Base-by-base conservation (phyloP, 805 yeast genomes). In the Wickerhamiella bombiphila region DNA sequence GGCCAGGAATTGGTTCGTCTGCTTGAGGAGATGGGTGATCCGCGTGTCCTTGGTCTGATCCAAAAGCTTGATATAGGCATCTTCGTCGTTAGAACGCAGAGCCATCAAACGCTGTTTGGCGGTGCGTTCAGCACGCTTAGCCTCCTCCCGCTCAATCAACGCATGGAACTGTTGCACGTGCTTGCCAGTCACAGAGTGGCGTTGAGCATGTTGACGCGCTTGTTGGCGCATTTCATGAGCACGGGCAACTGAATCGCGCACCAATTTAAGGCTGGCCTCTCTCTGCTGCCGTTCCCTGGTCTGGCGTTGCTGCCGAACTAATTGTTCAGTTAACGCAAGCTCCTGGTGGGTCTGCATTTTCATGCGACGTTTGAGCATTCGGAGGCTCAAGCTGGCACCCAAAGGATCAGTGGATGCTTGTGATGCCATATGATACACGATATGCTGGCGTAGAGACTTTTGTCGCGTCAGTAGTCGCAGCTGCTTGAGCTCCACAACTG, bases 81-180 rank as follows among this genome's bases (percentile, higher is more conserved):
- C 98, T 60, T 91, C 98, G 61, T 88, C 97, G 59, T 88, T 91
- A 38, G 93, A 80, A 50, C 82, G 81, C 68, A 91, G 72, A 6
- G 97, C 97, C 61, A 81, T 94, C 56, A 91, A 73, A 76, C 98
- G 93, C 58, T 88, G 96, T 58, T 85, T 88, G 26, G 98, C 98
- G 55, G 82, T 91, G 50, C 77, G 72, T 59, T 91, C 98, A n/a
- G 80, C 64, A 46, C 85, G 74, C 58, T 76, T 77, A 45, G 77
- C 79, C 55, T 88, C 97, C 52, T 91, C 98, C 50, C 77, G 79
- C 51, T 88, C 95, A 13, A 80, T 69, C 46, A 76, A 80, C 11
- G 67, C 58, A 54, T 91, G 98, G 50, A 70, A 69, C 35, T 61
- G 71, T 31, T 70, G 37, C 18, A 63, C 49, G 22, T 56, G 51